Base-by-base conservation (phyloP, 2,329 filamentous ascomycete genomes). In the Verticillium longisporum region DNA sequence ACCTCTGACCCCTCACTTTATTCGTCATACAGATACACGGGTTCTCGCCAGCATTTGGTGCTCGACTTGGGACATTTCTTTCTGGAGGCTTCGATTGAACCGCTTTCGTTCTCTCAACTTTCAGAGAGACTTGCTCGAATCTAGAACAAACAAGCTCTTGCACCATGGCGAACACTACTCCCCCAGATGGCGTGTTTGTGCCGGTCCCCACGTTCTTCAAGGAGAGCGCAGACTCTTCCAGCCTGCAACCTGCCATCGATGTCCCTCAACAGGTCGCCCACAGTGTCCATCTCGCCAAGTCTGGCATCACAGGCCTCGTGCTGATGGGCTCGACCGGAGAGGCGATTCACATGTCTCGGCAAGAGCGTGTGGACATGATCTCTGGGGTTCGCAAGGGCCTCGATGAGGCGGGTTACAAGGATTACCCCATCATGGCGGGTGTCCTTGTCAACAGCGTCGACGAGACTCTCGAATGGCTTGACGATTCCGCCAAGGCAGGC, bases 131-230 rank as follows among this genome's bases (percentile, higher is more conserved):
- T 31, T 18, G 21, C 6, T 53, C 18, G 9, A 31, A 21, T 21
- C 18, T 9, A n/a, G n/a, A 53, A n/a, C 45, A 53, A 18, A 53
- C 34, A 36, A 10, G 21, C 45, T 5, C 7, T 21, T 3, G 10
- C 50, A 59, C 37, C 13, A 60, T 57, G 41, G 21, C 57, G 7
- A 34, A 60, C 15, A 41, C 59, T 54, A 62, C 57, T 62, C 55
- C 79, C 78, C 77, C 78, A 10, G 73, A 77, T 55, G 81, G 81
- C 60, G 78, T 84, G 66, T 83, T 80, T 70, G 81, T 84, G 61
- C 82, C 82, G 31, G 81, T 87, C 55, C 85, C 85, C 34, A 88
- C 85, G 55, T 88, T 88, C 78, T 88, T 84, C 73, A 72, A 76
- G 33, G 63, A 68, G 45, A 70, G 74, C 6, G 71, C 78, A 9